These are phyloP conservation scores for Inonotus obliquus DNA, from an alignment of 1,284 basidiomycete species.

Conservation along the genomic window DNA sequence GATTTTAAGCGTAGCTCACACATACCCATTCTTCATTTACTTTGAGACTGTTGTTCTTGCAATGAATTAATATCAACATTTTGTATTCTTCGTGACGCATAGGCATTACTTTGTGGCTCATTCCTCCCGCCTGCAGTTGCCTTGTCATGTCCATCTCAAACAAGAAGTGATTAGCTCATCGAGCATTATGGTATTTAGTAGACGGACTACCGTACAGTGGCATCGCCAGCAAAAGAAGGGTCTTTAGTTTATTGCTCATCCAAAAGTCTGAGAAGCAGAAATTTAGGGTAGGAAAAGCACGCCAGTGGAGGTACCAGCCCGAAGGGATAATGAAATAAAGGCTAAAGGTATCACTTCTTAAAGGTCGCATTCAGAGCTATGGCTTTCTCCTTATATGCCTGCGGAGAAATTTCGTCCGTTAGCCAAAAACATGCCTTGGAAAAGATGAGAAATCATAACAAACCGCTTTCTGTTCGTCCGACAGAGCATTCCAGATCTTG, in stretches of 20 bases:
- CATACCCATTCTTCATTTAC: neutral
- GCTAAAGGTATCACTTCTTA: neutral
- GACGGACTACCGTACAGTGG: neutral
- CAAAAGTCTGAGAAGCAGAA: neutral
- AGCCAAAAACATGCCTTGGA: neutral
- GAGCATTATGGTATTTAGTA: neutral
- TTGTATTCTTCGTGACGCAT: neutral
- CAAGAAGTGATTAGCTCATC: neutral
- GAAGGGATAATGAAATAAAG: neutral
- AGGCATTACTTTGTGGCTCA: too few species aligned
- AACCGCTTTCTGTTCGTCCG: constrained; percentile 3
- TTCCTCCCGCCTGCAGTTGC: neutral
- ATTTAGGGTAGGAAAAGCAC: too few species aligned
- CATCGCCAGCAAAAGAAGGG: neutral
- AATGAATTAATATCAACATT: constrained; percentile 1
- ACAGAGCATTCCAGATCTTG: constrained; percentile 1
- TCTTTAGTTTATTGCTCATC: neutral
- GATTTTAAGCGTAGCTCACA: neutral
- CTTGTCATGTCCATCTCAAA: neutral
- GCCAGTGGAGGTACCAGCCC: neutral
- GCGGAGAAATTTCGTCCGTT: neutral
- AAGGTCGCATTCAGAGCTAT: neutral
- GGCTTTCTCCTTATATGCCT: neutral
- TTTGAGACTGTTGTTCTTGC: neutral
- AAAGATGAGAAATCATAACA: neutral